Percentiles rank a stretch among this genome's conserved stretches.
Conservation (phyloP, 2,329 filamentous ascomycete genomes). For the Colletotrichum filicis region DNA sequence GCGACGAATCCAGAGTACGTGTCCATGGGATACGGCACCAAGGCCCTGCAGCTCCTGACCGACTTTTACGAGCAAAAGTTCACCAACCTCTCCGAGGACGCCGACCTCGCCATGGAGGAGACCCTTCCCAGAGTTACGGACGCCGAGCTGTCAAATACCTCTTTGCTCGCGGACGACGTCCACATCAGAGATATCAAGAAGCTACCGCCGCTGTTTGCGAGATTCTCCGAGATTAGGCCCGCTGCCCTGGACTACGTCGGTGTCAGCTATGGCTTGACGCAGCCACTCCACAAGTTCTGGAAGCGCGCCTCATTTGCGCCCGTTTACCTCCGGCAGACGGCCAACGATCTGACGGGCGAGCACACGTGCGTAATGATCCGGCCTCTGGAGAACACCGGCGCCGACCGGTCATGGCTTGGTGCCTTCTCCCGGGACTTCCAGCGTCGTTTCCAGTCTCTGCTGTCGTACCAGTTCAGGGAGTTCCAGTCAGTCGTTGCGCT, state of each 20-base stretch:
- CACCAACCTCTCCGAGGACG: slow-evolving; percentile 81
- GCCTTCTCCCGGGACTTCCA: slow-evolving; percentile 96
- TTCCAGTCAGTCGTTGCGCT: slow-evolving; percentile 84
- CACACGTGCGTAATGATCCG: slow-evolving; percentile 98
- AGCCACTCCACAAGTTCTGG: slow-evolving; percentile 94
- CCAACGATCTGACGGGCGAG: slow-evolving; percentile 96
- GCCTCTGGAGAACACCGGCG: slow-evolving; percentile 74
- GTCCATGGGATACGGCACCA: slow-evolving; percentile 92
- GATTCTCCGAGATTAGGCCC: slow-evolving; percentile 84
- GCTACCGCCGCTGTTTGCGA: slow-evolving; percentile 94
- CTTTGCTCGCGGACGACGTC: slow-evolving; percentile 86
- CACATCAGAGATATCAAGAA: slow-evolving; percentile 88
- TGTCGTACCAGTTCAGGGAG: slow-evolving; percentile 91
- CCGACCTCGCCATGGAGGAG: slow-evolving; percentile 62
- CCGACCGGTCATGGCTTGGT: slow-evolving; percentile 85
- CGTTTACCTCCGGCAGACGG: slow-evolving; percentile 93
- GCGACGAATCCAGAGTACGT: slow-evolving; percentile 96
- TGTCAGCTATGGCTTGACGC: slow-evolving; percentile 93
- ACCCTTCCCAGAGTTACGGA: slow-evolving; percentile 85
- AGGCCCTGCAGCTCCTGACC: slow-evolving; percentile 84
- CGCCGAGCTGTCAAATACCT: slow-evolving; percentile 79
- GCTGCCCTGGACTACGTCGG: slow-evolving; percentile 90
- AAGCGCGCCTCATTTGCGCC: slow-evolving; percentile 87
- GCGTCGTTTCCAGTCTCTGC: slow-evolving; percentile 86
- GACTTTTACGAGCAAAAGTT: slow-evolving; percentile 98